Evolutionary conservation across 140 eudicot genomes (phyloP).

Genomic region (Cichorium intybus): DNA sequence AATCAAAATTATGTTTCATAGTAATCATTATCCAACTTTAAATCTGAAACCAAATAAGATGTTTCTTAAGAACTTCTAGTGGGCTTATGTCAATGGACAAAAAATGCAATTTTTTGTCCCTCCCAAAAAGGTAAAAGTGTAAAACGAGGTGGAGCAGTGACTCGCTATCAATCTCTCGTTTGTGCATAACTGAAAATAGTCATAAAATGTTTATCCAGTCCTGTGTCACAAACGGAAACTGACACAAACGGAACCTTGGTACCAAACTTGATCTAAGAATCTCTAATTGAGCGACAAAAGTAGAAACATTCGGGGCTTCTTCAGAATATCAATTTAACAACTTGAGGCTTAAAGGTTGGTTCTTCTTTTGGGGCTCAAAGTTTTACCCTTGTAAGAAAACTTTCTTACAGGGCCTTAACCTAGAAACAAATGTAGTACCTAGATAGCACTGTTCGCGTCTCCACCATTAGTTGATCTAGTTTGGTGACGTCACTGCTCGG

Average conservation of each 20-base stretch:
- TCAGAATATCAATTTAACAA: not conserved
- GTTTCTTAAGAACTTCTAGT: not conserved
- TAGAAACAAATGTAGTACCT: constrained; percentile 41
- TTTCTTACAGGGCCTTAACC: not conserved
- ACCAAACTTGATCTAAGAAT: not conserved
- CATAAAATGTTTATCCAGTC: too few species aligned
- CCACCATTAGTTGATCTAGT: constrained; percentile 70
- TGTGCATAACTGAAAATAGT: not conserved
- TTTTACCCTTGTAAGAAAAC: not conserved
- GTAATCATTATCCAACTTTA: not conserved
- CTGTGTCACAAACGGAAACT: too few species aligned
- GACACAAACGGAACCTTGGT: too few species aligned
- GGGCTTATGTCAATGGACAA: not conserved
- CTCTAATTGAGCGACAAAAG: not conserved
- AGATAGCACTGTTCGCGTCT: constrained; percentile 65
- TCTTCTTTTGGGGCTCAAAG: not conserved
- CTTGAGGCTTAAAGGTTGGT: not conserved
- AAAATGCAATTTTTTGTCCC: too few species aligned
- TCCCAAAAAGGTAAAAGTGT: too few species aligned
- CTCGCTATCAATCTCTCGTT: not conserved
- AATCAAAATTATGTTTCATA: too few species aligned
- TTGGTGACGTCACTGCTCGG: constrained; percentile 40
- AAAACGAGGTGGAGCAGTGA: too few species aligned
- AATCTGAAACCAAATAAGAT: not conserved
- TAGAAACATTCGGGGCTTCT: not conserved